Percentiles rank a stretch among this genome's conserved stretches.
These are phyloP conservation scores for Caryopteris hybrid DNA, from an alignment of 305 asterid species.

Conservation along the genomic window DNA sequence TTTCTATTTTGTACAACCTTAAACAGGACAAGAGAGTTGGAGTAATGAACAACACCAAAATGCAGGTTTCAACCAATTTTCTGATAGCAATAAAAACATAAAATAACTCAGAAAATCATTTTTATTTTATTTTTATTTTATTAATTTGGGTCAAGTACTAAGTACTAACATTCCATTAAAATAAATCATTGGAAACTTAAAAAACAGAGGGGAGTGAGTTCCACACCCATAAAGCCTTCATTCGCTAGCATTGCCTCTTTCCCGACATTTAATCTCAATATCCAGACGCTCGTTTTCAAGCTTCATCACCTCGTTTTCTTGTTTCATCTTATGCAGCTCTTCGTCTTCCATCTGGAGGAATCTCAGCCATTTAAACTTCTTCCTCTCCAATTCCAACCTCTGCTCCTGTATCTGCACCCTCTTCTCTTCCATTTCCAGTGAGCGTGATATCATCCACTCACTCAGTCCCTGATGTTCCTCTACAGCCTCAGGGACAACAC, in stretches of 20 bases:
- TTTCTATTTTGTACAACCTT: no score
- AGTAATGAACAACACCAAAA: no score
- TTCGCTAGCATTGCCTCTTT: slow-evolving; percentile 5
- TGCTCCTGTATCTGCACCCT: slow-evolving; percentile 25
- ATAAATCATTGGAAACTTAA: no score
- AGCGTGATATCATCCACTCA: neutral
- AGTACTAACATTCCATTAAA: no score
- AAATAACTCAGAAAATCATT: no score
- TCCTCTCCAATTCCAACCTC: slow-evolving; percentile 34
- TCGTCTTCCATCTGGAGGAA: slow-evolving; percentile 22
- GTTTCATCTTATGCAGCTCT: slow-evolving; percentile 29
- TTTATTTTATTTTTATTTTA: no score
- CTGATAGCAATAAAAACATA: no score
- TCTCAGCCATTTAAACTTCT: slow-evolving; percentile 18
- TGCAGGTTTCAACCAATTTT: no score
- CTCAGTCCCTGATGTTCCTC: slow-evolving; percentile 1
- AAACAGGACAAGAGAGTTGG: no score
- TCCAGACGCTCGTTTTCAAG: slow-evolving; percentile 37
- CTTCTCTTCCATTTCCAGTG: slow-evolving; percentile 24
- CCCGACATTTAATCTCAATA: slow-evolving; percentile 14
- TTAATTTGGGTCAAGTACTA: no score
- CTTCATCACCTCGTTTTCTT: slow-evolving; percentile 34
- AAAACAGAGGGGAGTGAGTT: no score
- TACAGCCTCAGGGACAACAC: slow-evolving; percentile 1
- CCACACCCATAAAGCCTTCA: no score